Evolutionary conservation across 257 asterid species (phyloP).

Genomic region (Cruciata laevipes): DNA sequence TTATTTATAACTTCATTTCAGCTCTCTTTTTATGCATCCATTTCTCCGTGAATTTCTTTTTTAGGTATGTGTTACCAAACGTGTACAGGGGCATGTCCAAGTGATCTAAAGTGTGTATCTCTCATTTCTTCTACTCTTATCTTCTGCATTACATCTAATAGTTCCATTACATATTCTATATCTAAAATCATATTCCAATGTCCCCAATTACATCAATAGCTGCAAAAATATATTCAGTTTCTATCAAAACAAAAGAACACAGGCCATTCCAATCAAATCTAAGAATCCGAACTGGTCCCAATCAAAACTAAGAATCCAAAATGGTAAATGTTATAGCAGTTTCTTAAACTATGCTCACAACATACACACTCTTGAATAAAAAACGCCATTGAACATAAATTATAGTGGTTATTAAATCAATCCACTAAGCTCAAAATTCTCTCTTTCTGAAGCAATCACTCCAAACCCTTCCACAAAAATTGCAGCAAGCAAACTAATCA

Average conservation of each 20-base stretch:
- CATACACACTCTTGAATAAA: neutral
- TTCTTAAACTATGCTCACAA: neutral
- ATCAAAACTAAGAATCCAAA: too few species aligned
- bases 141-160: neutral
- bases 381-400: neutral
- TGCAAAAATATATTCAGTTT: neutral
- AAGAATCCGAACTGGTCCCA: neutral
- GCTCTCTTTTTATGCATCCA: too few species aligned
- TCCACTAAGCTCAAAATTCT: constrained; percentile 52
- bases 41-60: too few species aligned
- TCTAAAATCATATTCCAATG: neutral
- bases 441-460: constrained; percentile 56
- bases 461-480: neutral
- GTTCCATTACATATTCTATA: neutral
- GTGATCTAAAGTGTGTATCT: neutral
- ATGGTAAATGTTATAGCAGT: neutral
- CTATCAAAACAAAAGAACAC: neutral
- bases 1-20: neutral
- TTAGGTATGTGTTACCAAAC: neutral
- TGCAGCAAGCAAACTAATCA: neutral
- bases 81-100: neutral
- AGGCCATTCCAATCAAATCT: neutral
- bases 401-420: too few species aligned
- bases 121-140: neutral
- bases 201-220: neutral